Evolutionary conservation across 306 rosid genomes (phyloP).

Genomic region (Citrullus mucosospermus): DNA sequence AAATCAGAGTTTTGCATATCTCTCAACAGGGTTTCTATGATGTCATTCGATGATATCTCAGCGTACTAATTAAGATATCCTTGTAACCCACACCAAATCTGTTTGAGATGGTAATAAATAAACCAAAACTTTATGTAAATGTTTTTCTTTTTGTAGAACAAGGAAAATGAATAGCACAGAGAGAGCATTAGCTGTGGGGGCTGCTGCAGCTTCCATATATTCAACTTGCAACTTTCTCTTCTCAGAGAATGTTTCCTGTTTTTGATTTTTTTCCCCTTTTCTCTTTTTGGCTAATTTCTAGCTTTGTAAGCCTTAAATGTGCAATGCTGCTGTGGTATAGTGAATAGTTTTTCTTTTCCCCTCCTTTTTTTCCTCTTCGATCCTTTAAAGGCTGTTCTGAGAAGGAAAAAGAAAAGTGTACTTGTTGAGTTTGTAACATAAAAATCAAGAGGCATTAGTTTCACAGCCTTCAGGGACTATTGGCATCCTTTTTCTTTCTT

Average conservation of each 20-base stretch:
- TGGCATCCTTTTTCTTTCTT: background rate
- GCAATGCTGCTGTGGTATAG: background rate
- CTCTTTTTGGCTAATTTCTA: background rate
- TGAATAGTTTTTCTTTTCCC: background rate
- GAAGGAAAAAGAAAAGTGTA: background rate
- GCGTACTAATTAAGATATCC: background rate
- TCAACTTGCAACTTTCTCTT: constrained; percentile 73
- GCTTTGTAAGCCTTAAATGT: constrained; percentile 1
- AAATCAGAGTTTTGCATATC: background rate
- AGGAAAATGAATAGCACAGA: constrained; percentile 34
- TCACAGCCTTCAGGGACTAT: background rate
- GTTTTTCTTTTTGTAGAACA: constrained; percentile 21
- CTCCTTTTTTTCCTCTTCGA: no score
- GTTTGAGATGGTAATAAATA: background rate
- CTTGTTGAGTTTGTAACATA: background rate
- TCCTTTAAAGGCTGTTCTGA: background rate
- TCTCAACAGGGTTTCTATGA: background rate
- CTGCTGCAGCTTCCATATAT: constrained; percentile 95
- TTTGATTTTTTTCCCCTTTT: constrained; percentile 8
- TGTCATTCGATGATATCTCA: background rate
- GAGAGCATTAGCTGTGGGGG: constrained; percentile 69
- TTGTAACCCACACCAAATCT: background rate
- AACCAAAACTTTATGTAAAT: background rate
- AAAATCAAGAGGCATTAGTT: constrained; percentile 3
- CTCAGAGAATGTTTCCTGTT: constrained; percentile 37